These are phyloP conservation scores for Aspergillus costaricaensis DNA, from an alignment of 2,329 filamentous ascomycete genomes.

Conservation along the genomic window DNA sequence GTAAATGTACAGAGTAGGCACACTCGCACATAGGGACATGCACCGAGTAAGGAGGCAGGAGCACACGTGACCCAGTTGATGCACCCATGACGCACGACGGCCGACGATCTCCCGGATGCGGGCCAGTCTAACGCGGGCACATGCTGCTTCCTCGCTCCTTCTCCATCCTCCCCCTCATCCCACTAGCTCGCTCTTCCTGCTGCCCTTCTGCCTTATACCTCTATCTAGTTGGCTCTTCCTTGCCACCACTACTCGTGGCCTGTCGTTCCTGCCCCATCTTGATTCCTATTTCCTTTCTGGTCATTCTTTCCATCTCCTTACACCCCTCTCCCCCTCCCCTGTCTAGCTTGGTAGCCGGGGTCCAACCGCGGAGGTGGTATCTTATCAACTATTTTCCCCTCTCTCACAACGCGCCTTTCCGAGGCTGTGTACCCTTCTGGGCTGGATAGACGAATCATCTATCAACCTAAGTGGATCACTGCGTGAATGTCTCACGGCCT, in stretches of 20 bases:
- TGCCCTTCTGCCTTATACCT: background rate
- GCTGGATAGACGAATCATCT: slow-evolving; percentile 22
- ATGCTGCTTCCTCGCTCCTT: slow-evolving; percentile 13
- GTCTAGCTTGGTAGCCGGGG: background rate
- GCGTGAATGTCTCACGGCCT: slow-evolving; percentile 11
- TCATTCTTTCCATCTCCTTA: background rate
- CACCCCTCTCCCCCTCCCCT: background rate
- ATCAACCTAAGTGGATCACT: slow-evolving; percentile 8
- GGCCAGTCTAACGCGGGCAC: slow-evolving; percentile 15
- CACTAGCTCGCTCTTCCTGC: background rate
- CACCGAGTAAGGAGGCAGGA: slow-evolving; percentile 41
- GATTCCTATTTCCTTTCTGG: background rate
- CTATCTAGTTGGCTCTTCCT: background rate
- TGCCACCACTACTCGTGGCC: background rate
- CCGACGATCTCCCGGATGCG: slow-evolving; percentile 34
- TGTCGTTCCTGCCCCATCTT: background rate
- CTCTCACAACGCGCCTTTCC: slow-evolving; percentile 3
- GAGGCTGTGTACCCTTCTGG: slow-evolving; percentile 16
- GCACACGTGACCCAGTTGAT: slow-evolving; percentile 30
- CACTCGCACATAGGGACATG: too few species aligned
- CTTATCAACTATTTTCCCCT: slow-evolving; percentile 16
- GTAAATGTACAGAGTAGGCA: background rate
- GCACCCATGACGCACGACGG: slow-evolving; percentile 36
- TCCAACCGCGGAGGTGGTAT: slow-evolving; percentile 7
- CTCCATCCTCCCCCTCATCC: slow-evolving; percentile 20